A percentile compares a stretch with the other conserved stretches of the same genome.
phyloP scores from a whole-genome alignment of 2,329 filamentous ascomycete genomes.

The Fusarium sp. region DNA sequence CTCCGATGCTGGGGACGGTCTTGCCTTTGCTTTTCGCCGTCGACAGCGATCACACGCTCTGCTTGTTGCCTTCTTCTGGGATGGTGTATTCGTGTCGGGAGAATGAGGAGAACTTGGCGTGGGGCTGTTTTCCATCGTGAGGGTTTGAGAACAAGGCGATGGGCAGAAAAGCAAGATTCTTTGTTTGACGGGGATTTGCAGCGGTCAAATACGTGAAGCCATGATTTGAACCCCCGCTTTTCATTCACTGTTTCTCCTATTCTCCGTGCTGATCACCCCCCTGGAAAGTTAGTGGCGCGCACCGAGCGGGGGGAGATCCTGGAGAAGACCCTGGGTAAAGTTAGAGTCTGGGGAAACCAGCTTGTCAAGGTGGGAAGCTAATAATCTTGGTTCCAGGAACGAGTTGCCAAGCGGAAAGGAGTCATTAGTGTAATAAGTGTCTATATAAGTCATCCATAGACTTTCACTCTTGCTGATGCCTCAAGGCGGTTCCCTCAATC shows the following conservation, averaged over 20 bases:
- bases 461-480: not conserved
- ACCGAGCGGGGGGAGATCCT: slow-evolving; percentile 11
- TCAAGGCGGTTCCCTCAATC: not conserved
- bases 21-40: slow-evolving; percentile 52
- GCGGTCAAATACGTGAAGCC: slow-evolving; percentile 30
- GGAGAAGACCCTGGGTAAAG: not conserved
- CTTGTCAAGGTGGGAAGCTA: not conserved
- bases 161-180: not conserved
- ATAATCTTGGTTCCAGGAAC: not conserved
- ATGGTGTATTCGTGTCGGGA: slow-evolving; percentile 19
- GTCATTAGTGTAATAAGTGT: not conserved
- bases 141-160: not conserved
- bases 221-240: slow-evolving; percentile 6
- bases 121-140: slow-evolving; percentile 29
- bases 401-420: not conserved
- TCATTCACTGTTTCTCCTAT: slow-evolving; percentile 25
- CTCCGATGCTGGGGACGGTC: slow-evolving; percentile 28
- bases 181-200: slow-evolving; percentile 29
- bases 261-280: slow-evolving; percentile 30
- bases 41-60: slow-evolving; percentile 54
- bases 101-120: slow-evolving; percentile 34
- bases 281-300: not conserved
- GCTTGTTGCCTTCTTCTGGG: slow-evolving; percentile 38
- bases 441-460: not conserved
- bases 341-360: slow-evolving; percentile 19